Conservation (phyloP, 768 basidiomycete genomes). For the Paxillus rubicundulus region DNA sequence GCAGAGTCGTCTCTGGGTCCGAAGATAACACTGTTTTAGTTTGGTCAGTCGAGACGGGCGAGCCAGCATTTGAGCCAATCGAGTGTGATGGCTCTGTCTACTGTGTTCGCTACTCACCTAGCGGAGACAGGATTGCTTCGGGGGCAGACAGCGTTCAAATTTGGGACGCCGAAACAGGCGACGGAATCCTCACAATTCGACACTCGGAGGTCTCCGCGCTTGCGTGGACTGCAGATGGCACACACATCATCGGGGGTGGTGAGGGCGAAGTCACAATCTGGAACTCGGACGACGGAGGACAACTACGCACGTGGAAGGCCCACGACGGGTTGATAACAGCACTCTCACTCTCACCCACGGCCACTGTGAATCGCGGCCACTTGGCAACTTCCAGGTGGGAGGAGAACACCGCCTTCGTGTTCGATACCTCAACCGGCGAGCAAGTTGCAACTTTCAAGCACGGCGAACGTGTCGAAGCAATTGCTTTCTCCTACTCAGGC, state of each 20-base stretch:
- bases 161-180: neutral
- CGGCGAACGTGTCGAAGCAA: neutral
- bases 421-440: neutral
- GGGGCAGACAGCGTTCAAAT: constrained; percentile 1
- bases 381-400: neutral
- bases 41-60: constrained; percentile 6
- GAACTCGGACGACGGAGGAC: neutral
- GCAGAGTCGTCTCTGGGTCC: constrained; percentile 39
- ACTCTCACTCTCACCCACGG: neutral
- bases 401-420: neutral
- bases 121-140: constrained; percentile 2
- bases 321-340: neutral
- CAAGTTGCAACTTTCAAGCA: neutral
- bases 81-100: neutral
- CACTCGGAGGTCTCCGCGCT: neutral
- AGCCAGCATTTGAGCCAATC: neutral
- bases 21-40: constrained; percentile 24
- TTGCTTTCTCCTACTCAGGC: constrained; percentile 5
- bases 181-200: neutral
- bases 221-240: neutral
- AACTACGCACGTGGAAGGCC: neutral
- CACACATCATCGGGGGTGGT: neutral
- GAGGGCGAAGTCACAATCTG: neutral
- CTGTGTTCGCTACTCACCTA: constrained; percentile 2
- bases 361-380: too few relatives aligned